Base-by-base conservation (phyloP, 805 yeast genomes). In the Ogataea pilisensis region DNA sequence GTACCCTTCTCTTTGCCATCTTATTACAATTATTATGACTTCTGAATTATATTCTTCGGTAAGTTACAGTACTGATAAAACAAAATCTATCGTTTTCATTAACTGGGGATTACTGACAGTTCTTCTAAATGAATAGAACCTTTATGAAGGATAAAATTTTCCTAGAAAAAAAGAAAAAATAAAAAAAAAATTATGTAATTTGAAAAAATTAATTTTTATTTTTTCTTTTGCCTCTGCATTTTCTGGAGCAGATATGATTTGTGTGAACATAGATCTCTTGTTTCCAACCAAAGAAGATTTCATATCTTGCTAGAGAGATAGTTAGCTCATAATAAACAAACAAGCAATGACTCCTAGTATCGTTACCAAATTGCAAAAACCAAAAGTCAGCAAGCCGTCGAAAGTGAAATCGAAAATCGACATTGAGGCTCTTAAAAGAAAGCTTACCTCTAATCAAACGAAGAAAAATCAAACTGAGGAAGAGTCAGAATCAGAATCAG, bases 1-100 rank as follows among this genome's bases (percentile, higher is more conserved):
- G 22, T 50, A 61, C 66, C 57, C 68, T 63, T 61, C 67, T 62
- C 31, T 51, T 58, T 8, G 61, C 65, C 65, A 60, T 60, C 28
- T 17, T 45, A 9, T 5, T 14, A 11, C 16, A 29, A 14, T 13
- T 7, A 27, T 27, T 8, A 8, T 24, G 26, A n/a, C n/a, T n/a
- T n/a, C n/a, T n/a, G n/a, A n/a, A n/a, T n/a, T n/a, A n/a, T n/a
- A n/a, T n/a, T n/a, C n/a, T n/a, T n/a, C n/a, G n/a, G n/a, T n/a
- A n/a, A n/a, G n/a, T n/a, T n/a, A n/a, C n/a, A n/a, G n/a, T n/a
- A n/a, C n/a, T n/a, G n/a, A n/a, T n/a, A n/a, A n/a, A n/a, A n/a
- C n/a, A n/a, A n/a, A n/a, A n/a, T n/a, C n/a, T n/a, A n/a, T n/a
- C n/a, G n/a, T n/a, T n/a, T n/a, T n/a, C n/a, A n/a, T n/a, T n/a